Conservation (phyloP, 495 filamentous ascomycete genomes). For the Penicillium canariense region DNA sequence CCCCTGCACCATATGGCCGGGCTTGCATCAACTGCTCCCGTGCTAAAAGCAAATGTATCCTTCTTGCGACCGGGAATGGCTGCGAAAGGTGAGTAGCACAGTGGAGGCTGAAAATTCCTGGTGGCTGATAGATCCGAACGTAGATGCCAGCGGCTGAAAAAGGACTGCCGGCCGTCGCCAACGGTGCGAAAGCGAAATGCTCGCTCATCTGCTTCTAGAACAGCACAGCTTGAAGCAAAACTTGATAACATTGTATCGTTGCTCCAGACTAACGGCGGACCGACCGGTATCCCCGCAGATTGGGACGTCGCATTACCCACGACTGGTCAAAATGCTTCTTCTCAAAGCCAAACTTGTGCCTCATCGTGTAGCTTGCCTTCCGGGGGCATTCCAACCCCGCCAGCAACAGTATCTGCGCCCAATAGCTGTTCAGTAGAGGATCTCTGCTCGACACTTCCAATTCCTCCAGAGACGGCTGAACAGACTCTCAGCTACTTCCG, state of each 20-base stretch:
- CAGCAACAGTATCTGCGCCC: slow-evolving; percentile 2
- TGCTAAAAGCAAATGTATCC: slow-evolving; percentile 57
- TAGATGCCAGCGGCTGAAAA: slow-evolving; percentile 51
- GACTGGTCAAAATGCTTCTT: neutral
- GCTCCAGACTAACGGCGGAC: slow-evolving; percentile 30
- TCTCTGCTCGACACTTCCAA: slow-evolving; percentile 12
- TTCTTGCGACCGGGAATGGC: slow-evolving; percentile 27
- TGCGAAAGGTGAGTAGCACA: slow-evolving; percentile 48
- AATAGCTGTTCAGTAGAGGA: slow-evolving; percentile 5
- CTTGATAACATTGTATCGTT: slow-evolving; percentile 50
- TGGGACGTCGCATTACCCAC: slow-evolving; percentile 16
- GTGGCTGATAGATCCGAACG: neutral
- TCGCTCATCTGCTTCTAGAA: slow-evolving; percentile 27
- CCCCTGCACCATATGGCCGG: slow-evolving; percentile 40
- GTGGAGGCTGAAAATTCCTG: neutral
- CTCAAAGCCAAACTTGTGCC: neutral
- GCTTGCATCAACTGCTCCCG: slow-evolving; percentile 56
- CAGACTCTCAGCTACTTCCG: slow-evolving; percentile 40
- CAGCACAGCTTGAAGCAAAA: slow-evolving; percentile 49
- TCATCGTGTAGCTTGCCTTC: neutral
- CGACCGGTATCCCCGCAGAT: slow-evolving; percentile 10
- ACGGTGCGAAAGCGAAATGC: slow-evolving; percentile 34
- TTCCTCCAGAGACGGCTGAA: slow-evolving; percentile 37
- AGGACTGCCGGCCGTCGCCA: slow-evolving; percentile 39
- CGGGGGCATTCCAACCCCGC: slow-evolving; percentile 18